Evolutionary conservation across 345 rosid genomes (phyloP), one percentile per base, ranked within the genome.

Genomic region (Pugionium dolabratum): DNA sequence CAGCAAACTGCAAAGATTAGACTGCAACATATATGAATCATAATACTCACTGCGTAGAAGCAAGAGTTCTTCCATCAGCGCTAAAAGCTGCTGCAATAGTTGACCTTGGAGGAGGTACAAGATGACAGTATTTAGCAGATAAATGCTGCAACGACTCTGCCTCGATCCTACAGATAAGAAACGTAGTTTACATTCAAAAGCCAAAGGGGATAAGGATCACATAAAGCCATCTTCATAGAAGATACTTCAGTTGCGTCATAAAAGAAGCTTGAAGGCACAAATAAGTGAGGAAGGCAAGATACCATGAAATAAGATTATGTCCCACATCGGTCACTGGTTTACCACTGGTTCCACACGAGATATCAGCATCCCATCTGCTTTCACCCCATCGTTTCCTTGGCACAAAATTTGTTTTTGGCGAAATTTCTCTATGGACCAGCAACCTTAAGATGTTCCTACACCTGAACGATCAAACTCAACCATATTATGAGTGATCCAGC

Each of bases 41-140:
- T 8, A 32, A 54, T 58, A 75, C 89, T 74, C 66, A 89, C 95
- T 92, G 98, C 6, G 96, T 92, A 52, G 95, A 92, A 57, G 98
- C 98, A 67, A 92, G 86, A 9, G 79, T 82, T 79, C 76, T 84
- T 73, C 97, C 97, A 78, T 93, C 90, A 58, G 94, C 81, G 70
- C 98, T 93, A 77, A 93, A 93, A 43, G 98, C 96, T 58, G 97
- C 98, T 30, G 98, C 98, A 70, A 93, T 93, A 34, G 98, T 93
- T 18, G 98, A 93, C 80, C 98, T 83, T 41, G 97, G 98, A 79
- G 98, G 90, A 73, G 98, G 98, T 47, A 87, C 69, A 56, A 90
- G 70, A 31, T 94, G 88, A 59, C 97, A 93, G 72, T 93, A 93
- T 59, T 79, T 84, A 18, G 94, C 97, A 34, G 97, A 85, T 73